Evolutionary conservation across 371 early-diverging fungal genomes (phyloP).

Genomic region (Lichtheimia ornata): DNA sequence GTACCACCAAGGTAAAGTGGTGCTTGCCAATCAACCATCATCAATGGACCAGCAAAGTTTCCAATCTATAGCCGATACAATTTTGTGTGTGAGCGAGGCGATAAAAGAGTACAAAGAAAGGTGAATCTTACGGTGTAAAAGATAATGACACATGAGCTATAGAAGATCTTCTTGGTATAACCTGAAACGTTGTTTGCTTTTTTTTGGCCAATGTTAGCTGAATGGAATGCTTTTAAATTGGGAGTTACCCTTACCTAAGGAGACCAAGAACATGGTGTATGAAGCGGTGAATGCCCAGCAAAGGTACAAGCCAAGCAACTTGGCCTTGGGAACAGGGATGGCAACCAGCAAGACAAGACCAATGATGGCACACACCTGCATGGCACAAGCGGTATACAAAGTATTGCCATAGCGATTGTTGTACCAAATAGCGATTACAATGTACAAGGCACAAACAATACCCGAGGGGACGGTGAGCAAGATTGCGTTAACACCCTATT

Average conservation of each 20-base stretch:
- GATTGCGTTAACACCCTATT: slow-evolving; percentile 36
- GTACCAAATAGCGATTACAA: slow-evolving; percentile 34
- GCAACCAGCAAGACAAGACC: slow-evolving; percentile 38
- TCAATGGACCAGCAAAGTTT: slow-evolving; percentile 26
- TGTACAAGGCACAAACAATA: slow-evolving; percentile 29
- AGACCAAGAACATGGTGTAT: slow-evolving; percentile 23
- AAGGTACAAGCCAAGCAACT: slow-evolving; percentile 35
- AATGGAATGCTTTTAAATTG: too few relatives aligned
- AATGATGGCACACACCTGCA: slow-evolving; percentile 27
- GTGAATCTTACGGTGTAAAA: slow-evolving; percentile 17
- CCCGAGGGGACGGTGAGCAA: slow-evolving; percentile 43
- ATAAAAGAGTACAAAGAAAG: neutral
- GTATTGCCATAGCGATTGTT: slow-evolving; percentile 38
- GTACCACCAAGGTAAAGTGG: slow-evolving; percentile 13
- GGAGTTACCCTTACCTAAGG: slow-evolving; percentile 8
- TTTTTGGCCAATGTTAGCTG: too few relatives aligned
- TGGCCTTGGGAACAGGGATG: slow-evolving; percentile 37
- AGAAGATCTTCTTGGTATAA: slow-evolving; percentile 34
- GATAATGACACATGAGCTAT: slow-evolving; percentile 19
- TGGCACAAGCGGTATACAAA: slow-evolving; percentile 25
- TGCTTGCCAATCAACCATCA: slow-evolving; percentile 19
- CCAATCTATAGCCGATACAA: slow-evolving; percentile 12
- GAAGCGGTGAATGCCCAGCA: slow-evolving; percentile 32
- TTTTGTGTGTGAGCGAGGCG: neutral
- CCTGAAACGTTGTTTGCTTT: slow-evolving; percentile 25